phyloP scores from a whole-genome alignment of 2,329 filamentous ascomycete species.

The Fusarium euwallaceae region DNA sequence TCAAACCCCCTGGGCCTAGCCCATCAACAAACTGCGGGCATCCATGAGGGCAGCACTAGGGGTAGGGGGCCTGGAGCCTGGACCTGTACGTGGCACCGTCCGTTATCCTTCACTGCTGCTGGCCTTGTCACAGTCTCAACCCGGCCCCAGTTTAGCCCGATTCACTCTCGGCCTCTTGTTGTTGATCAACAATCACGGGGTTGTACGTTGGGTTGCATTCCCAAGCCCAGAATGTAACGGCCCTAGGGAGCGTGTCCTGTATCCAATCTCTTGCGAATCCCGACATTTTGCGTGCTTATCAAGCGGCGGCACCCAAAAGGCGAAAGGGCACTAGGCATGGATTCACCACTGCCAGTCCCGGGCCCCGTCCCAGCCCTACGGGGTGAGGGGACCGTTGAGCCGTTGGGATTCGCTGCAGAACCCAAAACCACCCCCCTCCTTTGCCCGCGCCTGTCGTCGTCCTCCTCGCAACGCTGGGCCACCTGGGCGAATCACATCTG shows the following conservation, averaged over 20 bases:
- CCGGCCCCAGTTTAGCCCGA: not conserved
- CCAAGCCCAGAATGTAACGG: too few relatives aligned
- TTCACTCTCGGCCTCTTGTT: not conserved
- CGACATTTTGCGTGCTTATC: too few relatives aligned
- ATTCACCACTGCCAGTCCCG: too few relatives aligned
- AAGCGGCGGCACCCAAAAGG: too few relatives aligned
- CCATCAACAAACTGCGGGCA: not conserved
- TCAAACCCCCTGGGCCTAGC: conserved; percentile 19
- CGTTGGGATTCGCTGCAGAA: too few relatives aligned
- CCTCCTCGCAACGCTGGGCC: conserved; percentile 3
- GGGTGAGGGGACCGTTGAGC: too few relatives aligned
- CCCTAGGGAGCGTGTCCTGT: too few relatives aligned
- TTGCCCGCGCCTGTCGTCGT: not conserved
- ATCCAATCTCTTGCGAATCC: too few relatives aligned
- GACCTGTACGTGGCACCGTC: conserved; percentile 36
- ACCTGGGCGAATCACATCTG: conserved; percentile 17
- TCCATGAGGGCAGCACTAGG: too few relatives aligned
- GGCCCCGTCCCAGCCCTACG: too few relatives aligned
- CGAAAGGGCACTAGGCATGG: too few relatives aligned
- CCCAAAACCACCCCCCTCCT: too few relatives aligned
- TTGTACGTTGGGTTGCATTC: not conserved
- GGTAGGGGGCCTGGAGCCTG: not conserved
- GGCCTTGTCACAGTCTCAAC: conserved; percentile 1
- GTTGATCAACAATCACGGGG: conserved; percentile 35
- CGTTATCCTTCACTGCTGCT: conserved; percentile 35